Evolutionary conservation across 2,329 filamentous ascomycete genomes (phyloP).

Genomic region (Alternaria sp.): DNA sequence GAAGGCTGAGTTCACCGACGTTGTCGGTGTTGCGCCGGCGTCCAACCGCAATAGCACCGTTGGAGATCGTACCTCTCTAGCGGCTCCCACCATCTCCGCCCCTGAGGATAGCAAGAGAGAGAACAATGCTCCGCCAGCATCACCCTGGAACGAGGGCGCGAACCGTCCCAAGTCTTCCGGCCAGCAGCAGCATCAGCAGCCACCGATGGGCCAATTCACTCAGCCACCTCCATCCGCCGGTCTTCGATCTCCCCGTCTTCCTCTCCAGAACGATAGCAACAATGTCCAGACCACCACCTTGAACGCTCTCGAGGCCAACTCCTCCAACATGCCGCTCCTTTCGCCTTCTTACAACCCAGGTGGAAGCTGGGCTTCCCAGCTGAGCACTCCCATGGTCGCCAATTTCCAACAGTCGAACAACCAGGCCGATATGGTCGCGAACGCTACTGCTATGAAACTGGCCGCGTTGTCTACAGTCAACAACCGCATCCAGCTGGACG

Average conservation of each 20-base stretch:
- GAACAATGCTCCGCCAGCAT: slow-evolving; percentile 67
- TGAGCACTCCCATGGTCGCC: slow-evolving; percentile 93
- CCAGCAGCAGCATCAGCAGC: slow-evolving; percentile 61
- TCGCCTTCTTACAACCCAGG: slow-evolving; percentile 79
- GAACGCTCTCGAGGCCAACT: slow-evolving; percentile 71
- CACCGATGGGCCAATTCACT: slow-evolving; percentile 86
- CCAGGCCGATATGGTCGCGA: slow-evolving; percentile 97
- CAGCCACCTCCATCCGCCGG: slow-evolving; percentile 78
- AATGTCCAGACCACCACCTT: slow-evolving; percentile 86
- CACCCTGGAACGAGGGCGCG: slow-evolving; percentile 75
- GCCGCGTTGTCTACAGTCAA: slow-evolving; percentile 97
- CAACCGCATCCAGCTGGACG: slow-evolving; percentile 95
- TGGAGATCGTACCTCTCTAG: slow-evolving; percentile 76
- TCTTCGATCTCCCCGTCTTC: slow-evolving; percentile 80
- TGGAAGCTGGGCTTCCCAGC: slow-evolving; percentile 98
- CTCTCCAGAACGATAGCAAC: slow-evolving; percentile 67
- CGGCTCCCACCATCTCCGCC: slow-evolving; percentile 75
- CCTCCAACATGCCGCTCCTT: slow-evolving; percentile 77
- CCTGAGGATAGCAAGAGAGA: slow-evolving; percentile 70
- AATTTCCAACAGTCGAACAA: slow-evolving; percentile 72
- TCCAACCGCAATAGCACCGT: slow-evolving; percentile 92
- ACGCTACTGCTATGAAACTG: slow-evolving; percentile 98
- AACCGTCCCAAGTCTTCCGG: slow-evolving; percentile 78
- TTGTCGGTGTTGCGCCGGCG: slow-evolving; percentile 85
- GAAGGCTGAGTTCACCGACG: slow-evolving; percentile 95